Percentiles rank a stretch among this genome's conserved stretches.
Conservation (phyloP, 805 yeast genomes). For the Cyberlindnera sargentensis region DNA sequence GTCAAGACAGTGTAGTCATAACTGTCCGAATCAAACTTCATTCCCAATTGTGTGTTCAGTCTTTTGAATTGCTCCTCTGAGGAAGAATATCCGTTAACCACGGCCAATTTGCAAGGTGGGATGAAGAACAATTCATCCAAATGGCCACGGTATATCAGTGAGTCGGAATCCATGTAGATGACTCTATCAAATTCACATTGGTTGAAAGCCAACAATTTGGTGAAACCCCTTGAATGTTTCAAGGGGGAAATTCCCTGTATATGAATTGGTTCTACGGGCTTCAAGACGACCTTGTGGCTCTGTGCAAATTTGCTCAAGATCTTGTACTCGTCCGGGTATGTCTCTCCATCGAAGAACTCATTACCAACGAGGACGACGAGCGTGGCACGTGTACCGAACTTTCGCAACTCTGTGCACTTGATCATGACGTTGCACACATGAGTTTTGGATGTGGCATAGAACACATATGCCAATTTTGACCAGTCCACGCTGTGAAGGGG, state of each 20-base stretch:
- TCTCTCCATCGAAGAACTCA: constrained; percentile 20
- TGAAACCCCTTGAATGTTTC: constrained; percentile 45
- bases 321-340: constrained; percentile 6
- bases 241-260: constrained; percentile 11
- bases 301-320: constrained; percentile 5
- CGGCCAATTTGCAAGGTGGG: constrained; percentile 40
- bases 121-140: constrained; percentile 47
- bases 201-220: constrained; percentile 48
- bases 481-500: constrained; percentile 28
- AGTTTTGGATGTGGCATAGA: constrained; percentile 47
- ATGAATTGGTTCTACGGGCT: constrained; percentile 13
- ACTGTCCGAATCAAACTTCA: constrained; percentile 10
- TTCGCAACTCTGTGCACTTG: constrained; percentile 35
- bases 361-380: constrained; percentile 37
- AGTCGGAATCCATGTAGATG: constrained; percentile 54
- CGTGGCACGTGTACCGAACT: constrained; percentile 36
- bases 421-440: constrained; percentile 48
- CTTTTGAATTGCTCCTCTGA: constrained; percentile 22
- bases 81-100: constrained; percentile 39
- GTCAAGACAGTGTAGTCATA: constrained; percentile 21
- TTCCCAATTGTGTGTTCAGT: background rate
- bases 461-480: constrained; percentile 47
- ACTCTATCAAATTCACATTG: constrained; percentile 43
- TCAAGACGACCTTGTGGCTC: constrained; percentile 11
- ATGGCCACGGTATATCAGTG: constrained; percentile 30